Evolutionary conservation across 768 basidiomycete genomes (phyloP).

Genomic region (Stropharia rugosoannulata): DNA sequence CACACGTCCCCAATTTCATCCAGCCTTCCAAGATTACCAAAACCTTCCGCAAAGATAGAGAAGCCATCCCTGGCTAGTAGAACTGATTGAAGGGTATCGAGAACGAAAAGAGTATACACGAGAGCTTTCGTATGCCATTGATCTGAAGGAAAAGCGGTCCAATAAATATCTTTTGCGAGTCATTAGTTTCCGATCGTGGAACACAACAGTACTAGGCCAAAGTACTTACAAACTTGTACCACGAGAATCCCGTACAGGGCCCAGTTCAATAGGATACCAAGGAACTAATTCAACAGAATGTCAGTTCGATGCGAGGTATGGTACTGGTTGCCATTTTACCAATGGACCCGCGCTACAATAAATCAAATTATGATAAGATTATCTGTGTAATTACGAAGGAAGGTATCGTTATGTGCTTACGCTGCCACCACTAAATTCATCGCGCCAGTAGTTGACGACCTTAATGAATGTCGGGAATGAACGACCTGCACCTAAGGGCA

Average conservation of each 20-base stretch:
- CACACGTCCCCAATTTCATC: slow-evolving; percentile 1
- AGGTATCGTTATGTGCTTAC: neutral
- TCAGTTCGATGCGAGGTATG: neutral
- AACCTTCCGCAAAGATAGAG: slow-evolving; percentile 1
- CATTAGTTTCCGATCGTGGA: neutral
- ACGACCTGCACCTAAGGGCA: slow-evolving; percentile 1
- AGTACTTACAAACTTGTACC: slow-evolving; percentile 6
- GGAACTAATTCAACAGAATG: neutral
- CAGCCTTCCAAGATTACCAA: neutral
- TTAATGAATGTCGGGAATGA: slow-evolving; percentile 2
- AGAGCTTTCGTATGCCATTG: slow-evolving; percentile 6
- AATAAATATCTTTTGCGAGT: slow-evolving; percentile 2
- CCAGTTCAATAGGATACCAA: slow-evolving; percentile 6
- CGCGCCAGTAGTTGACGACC: neutral
- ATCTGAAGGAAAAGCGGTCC: slow-evolving; percentile 8
- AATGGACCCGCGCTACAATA: slow-evolving; percentile 1
- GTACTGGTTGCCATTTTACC: neutral
- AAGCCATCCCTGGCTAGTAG: slow-evolving; percentile 3
- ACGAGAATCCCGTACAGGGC: slow-evolving; percentile 3
- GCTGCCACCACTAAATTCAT: neutral
- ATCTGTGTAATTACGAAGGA: neutral
- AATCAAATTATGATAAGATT: neutral
- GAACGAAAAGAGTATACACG: slow-evolving; percentile 1
- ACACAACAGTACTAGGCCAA: neutral
- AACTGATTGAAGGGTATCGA: slow-evolving; percentile 6